Evolutionary conservation across 2,329 filamentous ascomycete genomes (phyloP).

Genomic region (Talaromyces islandicus): DNA sequence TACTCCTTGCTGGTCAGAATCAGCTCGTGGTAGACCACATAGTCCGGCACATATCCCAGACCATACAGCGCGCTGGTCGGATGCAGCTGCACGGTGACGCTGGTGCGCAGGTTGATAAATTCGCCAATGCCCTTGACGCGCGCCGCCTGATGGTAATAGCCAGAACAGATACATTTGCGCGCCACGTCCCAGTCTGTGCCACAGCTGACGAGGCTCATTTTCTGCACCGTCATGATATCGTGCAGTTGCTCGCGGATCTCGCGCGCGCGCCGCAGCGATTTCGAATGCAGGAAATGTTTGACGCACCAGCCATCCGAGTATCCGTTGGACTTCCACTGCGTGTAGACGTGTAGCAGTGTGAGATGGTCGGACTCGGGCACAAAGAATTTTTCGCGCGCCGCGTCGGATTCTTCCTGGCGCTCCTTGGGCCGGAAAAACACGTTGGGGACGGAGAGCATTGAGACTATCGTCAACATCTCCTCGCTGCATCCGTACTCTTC

Average conservation of each 20-base stretch:
- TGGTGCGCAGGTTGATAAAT: slow-evolving; percentile 93
- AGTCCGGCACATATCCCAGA: slow-evolving; percentile 87
- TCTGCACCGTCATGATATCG: slow-evolving; percentile 91
- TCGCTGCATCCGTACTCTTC: slow-evolving; percentile 89
- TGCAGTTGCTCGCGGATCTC: slow-evolving; percentile 90
- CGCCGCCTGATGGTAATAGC: slow-evolving; percentile 96
- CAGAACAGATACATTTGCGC: slow-evolving; percentile 91
- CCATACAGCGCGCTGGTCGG: slow-evolving; percentile 92
- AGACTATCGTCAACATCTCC: slow-evolving; percentile 97
- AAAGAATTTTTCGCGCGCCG: slow-evolving; percentile 95
- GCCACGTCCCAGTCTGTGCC: slow-evolving; percentile 97
- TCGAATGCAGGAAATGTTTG: slow-evolving; percentile 91
- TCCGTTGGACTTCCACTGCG: slow-evolving; percentile 89
- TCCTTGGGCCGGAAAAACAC: slow-evolving; percentile 98
- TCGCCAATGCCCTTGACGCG: slow-evolving; percentile 95
- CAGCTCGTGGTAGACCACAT: slow-evolving; percentile 95
- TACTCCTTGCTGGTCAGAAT: slow-evolving; percentile 97
- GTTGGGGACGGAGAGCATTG: slow-evolving; percentile 93
- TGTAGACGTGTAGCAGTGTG: slow-evolving; percentile 91
- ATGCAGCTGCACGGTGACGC: slow-evolving; percentile 88
- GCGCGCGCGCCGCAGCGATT: slow-evolving; percentile 81
- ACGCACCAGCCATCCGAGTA: slow-evolving; percentile 88
- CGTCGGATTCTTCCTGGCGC: slow-evolving; percentile 90
- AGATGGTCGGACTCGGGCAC: slow-evolving; percentile 96
- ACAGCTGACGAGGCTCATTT: slow-evolving; percentile 80